Percentiles rank a stretch among this genome's conserved stretches.
Evolutionary conservation across 768 basidiomycete species (phyloP).

Genomic region (Dendrothele bispora): DNA sequence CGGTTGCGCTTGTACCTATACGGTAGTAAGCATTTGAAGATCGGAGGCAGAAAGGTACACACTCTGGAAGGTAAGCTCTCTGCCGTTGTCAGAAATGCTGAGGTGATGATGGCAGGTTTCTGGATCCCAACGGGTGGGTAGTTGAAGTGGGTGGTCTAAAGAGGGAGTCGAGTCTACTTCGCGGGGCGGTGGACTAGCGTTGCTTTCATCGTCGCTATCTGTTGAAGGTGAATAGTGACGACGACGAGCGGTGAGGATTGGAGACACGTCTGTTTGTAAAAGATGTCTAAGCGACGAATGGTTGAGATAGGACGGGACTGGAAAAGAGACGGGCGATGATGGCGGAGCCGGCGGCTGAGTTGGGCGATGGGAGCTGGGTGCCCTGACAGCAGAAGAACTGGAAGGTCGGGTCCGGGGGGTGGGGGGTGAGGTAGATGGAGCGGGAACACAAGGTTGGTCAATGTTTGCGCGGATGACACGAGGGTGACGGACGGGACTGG

Average conservation of each 20-base stretch:
- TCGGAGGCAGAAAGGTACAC: slow-evolving; percentile 3
- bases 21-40: slow-evolving; percentile 5
- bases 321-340: slow-evolving; percentile 43
- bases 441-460: too few species aligned
- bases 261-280: slow-evolving; percentile 52
- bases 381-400: too few species aligned
- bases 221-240: slow-evolving; percentile 40
- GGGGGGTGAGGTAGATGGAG: slow-evolving; percentile 12
- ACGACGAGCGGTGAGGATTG: slow-evolving; percentile 32
- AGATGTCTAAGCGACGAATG: slow-evolving; percentile 73
- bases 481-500: too few species aligned
- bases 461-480: too few species aligned
- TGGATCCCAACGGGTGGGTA: slow-evolving; percentile 83
- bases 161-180: slow-evolving; percentile 27
- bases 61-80: slow-evolving; percentile 76
- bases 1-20: slow-evolving; percentile 52
- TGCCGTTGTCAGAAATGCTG: slow-evolving; percentile 66
- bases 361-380: slow-evolving; percentile 15
- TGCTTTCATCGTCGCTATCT: slow-evolving; percentile 72
- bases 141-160: slow-evolving; percentile 43
- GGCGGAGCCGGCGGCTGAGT: slow-evolving; percentile 27
- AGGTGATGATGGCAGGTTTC: slow-evolving; percentile 59
- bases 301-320: slow-evolving; percentile 74
- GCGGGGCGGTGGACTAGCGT: slow-evolving; percentile 43
- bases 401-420: too few species aligned